These are phyloP conservation scores for Candida sonorensis DNA, from an alignment of 805 yeast species.

Conservation along the genomic window DNA sequence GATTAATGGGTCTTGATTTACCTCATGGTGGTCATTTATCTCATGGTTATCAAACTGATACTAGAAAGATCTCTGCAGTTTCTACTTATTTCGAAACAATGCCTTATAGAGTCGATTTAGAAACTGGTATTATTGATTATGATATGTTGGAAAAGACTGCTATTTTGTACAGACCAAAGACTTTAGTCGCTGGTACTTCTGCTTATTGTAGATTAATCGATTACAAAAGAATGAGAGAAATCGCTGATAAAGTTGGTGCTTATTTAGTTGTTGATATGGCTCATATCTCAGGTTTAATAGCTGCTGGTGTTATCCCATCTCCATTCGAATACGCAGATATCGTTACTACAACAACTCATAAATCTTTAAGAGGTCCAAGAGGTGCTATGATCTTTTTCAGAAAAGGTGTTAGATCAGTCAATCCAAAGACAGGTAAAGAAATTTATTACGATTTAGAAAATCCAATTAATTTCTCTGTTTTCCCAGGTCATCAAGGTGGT, in stretches of 20 bases:
- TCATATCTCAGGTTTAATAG: constrained; percentile 91
- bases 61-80: constrained; percentile 83
- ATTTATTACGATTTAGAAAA: constrained; percentile 80
- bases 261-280: constrained; percentile 95
- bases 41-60: constrained; percentile 91
- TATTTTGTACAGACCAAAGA: constrained; percentile 84
- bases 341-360: constrained; percentile 97
- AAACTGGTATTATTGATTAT: constrained; percentile 88
- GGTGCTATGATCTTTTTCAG: constrained; percentile 98
- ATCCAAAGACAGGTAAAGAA: constrained; percentile 75
- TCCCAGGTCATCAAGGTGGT: constrained; percentile 99
- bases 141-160: constrained; percentile 82
- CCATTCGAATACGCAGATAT: constrained; percentile 93
- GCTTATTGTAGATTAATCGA: constrained; percentile 91
- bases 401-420: constrained; percentile 81
- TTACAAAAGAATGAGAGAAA: constrained; percentile 82
- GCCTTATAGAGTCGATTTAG: constrained; percentile 88
- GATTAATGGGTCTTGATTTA: constrained; percentile 94
- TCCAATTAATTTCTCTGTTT: constrained; percentile 91
- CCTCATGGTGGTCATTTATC: constrained; percentile 99
- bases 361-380: constrained; percentile 97
- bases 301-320: constrained; percentile 89
- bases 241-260: constrained; percentile 91
- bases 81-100: constrained; percentile 95
- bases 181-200: constrained; percentile 94